Conservation (phyloP, 1,284 basidiomycete species). For the Stygiomarasmius scandens region DNA sequence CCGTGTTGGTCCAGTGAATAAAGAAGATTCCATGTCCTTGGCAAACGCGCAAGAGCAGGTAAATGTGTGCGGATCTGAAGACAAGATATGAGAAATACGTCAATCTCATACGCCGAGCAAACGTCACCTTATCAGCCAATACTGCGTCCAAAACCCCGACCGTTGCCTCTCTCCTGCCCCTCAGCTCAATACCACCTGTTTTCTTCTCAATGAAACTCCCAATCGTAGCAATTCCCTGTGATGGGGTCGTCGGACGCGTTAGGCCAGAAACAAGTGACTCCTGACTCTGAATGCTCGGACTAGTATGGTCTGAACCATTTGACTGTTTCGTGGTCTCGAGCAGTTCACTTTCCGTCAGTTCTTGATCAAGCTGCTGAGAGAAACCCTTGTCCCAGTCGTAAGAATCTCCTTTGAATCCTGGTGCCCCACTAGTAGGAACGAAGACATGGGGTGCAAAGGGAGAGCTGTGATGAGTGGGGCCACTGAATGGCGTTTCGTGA, state of each 20-base stretch:
- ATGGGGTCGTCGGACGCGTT: conserved; percentile 28
- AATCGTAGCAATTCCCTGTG: conserved; percentile 13
- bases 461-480: conserved; percentile 27
- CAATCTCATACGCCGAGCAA: conserved; percentile 5
- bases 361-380: conserved; percentile 41
- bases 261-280: background rate
- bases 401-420: conserved; percentile 68
- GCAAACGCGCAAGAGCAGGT: conserved; percentile 80
- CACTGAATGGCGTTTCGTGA: background rate
- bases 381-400: conserved; percentile 59
- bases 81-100: background rate
- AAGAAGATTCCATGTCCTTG: conserved; percentile 81
- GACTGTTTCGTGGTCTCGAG: conserved; percentile 13
- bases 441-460: conserved; percentile 65
- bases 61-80: conserved; percentile 70
- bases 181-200: conserved; percentile 47
- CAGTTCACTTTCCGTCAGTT: conserved; percentile 20
- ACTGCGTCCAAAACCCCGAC: conserved; percentile 51
- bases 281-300: background rate
- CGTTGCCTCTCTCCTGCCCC: conserved; percentile 59
- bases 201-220: conserved; percentile 48
- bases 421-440: conserved; percentile 73
- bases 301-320: conserved; percentile 1
- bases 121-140: conserved; percentile 60
- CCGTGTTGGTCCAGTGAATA: conserved; percentile 97